These are phyloP conservation scores for Aspergillus baeticus DNA, from an alignment of 495 filamentous ascomycete species.

Conservation along the genomic window DNA sequence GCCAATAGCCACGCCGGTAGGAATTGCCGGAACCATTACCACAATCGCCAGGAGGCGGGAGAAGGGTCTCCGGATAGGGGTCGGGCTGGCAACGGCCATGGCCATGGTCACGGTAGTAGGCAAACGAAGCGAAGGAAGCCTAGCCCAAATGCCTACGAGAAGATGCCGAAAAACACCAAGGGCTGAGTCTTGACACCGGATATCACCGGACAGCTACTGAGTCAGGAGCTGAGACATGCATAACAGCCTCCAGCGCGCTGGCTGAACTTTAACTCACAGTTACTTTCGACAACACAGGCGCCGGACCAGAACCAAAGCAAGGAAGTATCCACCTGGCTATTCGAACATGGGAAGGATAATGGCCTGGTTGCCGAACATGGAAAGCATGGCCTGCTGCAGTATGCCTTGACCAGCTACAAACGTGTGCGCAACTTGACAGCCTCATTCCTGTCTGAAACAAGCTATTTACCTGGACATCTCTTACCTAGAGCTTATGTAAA, in stretches of 20 bases:
- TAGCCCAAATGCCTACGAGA: constrained; percentile 95
- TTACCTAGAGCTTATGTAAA: too few relatives aligned
- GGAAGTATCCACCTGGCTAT: too few relatives aligned
- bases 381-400: background rate
- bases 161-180: constrained; percentile 63
- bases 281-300: background rate
- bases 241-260: background rate
- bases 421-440: too few relatives aligned
- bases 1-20: too few relatives aligned
- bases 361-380: background rate
- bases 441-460: too few relatives aligned
- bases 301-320: background rate
- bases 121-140: constrained; percentile 56
- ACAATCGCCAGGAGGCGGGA: constrained; percentile 25
- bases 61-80: constrained; percentile 29
- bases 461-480: too few relatives aligned
- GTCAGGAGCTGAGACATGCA: too few relatives aligned
- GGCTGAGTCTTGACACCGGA: too few relatives aligned
- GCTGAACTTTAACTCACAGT: background rate
- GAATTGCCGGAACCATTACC: constrained; percentile 6
- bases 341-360: background rate
- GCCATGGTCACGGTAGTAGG: constrained; percentile 26
- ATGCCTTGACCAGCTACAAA: too few relatives aligned
- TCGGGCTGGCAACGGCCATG: constrained; percentile 23
- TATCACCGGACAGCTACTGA: too few relatives aligned